Percentiles rank a stretch among this genome's conserved stretches.
Evolutionary conservation across 2,329 filamentous ascomycete genomes (phyloP).

Genomic region (Arthroderma uncinatum): DNA sequence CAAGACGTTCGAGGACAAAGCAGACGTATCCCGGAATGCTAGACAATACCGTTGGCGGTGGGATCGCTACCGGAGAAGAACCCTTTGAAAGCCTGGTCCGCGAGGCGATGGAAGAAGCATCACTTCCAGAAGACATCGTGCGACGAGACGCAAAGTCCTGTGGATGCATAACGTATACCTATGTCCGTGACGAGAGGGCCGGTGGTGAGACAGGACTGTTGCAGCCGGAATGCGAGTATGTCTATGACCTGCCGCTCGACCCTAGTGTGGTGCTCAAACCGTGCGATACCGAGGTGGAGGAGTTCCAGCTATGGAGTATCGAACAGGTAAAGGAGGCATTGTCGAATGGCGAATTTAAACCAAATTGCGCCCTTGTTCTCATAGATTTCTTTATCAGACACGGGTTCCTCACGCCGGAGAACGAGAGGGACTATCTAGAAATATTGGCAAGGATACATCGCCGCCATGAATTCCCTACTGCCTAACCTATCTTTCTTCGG

Average conservation of each 20-base stretch:
- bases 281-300: conserved; percentile 79
- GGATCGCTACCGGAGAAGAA: conserved; percentile 67
- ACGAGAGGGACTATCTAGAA: conserved; percentile 67
- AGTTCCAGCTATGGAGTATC: conserved; percentile 66
- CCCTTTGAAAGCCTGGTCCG: conserved; percentile 73
- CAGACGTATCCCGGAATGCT: conserved; percentile 83
- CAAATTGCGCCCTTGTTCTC: conserved; percentile 75
- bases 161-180: conserved; percentile 74
- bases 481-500: neutral
- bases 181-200: conserved; percentile 62
- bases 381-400: conserved; percentile 85
- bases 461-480: conserved; percentile 64
- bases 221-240: conserved; percentile 83
- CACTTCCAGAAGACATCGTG: conserved; percentile 59
- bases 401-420: conserved; percentile 64
- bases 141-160: conserved; percentile 46
- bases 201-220: conserved; percentile 72
- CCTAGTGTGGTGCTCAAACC: conserved; percentile 58
- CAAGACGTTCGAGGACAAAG: conserved; percentile 63
- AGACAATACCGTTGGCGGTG: conserved; percentile 87
- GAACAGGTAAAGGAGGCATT: conserved; percentile 64
- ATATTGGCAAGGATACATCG: conserved; percentile 68
- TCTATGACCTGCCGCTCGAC: conserved; percentile 77
- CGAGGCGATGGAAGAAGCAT: conserved; percentile 83
- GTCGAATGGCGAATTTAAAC: conserved; percentile 69